These are phyloP conservation scores for Yamadazyma scolyti DNA, from an alignment of 805 yeast species.

Conservation along the genomic window DNA sequence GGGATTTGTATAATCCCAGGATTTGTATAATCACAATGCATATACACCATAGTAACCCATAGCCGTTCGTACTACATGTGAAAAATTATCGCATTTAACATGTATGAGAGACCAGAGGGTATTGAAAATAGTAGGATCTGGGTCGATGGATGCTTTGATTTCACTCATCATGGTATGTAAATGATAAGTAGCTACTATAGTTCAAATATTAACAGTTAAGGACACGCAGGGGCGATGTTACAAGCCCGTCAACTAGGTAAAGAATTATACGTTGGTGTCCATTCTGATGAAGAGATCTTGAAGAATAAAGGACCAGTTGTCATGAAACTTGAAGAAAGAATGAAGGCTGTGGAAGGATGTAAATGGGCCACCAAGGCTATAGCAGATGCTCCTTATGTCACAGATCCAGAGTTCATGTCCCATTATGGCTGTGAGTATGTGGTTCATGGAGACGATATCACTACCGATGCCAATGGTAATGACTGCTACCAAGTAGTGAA, in stretches of 20 bases:
- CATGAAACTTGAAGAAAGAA: slow-evolving; percentile 77
- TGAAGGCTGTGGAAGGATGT: slow-evolving; percentile 83
- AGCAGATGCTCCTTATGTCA: slow-evolving; percentile 87
- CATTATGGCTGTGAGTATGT: slow-evolving; percentile 75
- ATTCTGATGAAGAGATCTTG: slow-evolving; percentile 82
- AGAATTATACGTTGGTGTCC: slow-evolving; percentile 82
- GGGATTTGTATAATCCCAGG: slow-evolving; percentile 13
- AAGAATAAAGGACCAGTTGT: slow-evolving; percentile 91
- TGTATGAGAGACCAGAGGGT: slow-evolving; percentile 41
- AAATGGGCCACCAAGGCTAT: slow-evolving; percentile 80
- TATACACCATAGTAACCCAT: no score
- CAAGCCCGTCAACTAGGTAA: slow-evolving; percentile 86
- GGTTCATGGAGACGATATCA: slow-evolving; percentile 98
- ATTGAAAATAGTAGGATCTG: slow-evolving; percentile 60
- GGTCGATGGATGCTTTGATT: slow-evolving; percentile 98
- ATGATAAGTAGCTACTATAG: background rate
- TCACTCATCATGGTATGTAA: slow-evolving; percentile 84
- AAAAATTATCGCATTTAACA: no score
- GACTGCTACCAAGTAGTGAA: slow-evolving; percentile 88
- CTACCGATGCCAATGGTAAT: slow-evolving; percentile 92
- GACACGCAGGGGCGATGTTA: slow-evolving; percentile 92
- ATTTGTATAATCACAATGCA: no score
- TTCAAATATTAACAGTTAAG: slow-evolving; percentile 21
- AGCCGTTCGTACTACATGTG: no score
- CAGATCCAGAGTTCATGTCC: slow-evolving; percentile 79